Evolutionary conservation across 192 early-diverging fungal genomes (phyloP).

Genomic region (Coemansia sp.): DNA sequence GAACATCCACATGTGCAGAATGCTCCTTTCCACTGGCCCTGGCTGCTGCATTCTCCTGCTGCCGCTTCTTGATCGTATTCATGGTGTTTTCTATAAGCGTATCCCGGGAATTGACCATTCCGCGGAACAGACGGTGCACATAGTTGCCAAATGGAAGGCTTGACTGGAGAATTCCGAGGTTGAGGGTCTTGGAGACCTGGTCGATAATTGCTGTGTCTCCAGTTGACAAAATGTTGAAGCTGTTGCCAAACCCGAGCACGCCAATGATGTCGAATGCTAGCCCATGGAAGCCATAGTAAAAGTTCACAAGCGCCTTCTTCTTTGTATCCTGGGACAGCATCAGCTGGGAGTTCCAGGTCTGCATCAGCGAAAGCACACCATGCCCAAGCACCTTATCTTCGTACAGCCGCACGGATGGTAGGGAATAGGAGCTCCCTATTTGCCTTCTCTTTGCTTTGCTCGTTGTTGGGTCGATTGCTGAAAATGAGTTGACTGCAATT

Average conservation of each 20-base stretch:
- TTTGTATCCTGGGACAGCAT: not conserved
- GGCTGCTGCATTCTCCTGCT: not conserved
- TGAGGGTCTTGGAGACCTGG: slow-evolving; percentile 11
- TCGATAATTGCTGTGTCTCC: slow-evolving; percentile 25
- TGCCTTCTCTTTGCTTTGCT: slow-evolving; percentile 31
- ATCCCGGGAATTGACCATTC: not conserved
- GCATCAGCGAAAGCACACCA: slow-evolving; percentile 29
- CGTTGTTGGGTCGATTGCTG: slow-evolving; percentile 27
- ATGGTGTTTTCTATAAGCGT: slow-evolving; percentile 7
- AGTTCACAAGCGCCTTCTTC: slow-evolving; percentile 22
- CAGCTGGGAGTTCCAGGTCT: slow-evolving; percentile 16
- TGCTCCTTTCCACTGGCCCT: not conserved
- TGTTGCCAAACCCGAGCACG: slow-evolving; percentile 32
- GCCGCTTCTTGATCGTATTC: slow-evolving; percentile 8
- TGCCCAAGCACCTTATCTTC: slow-evolving; percentile 28
- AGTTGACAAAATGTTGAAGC: slow-evolving; percentile 15
- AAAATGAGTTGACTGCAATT: slow-evolving; percentile 23
- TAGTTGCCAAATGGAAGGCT: slow-evolving; percentile 6
- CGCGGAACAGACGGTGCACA: slow-evolving; percentile 12
- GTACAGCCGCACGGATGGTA: slow-evolving; percentile 13
- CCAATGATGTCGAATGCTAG: slow-evolving; percentile 44
- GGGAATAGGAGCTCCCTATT: slow-evolving; percentile 24
- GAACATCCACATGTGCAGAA: slow-evolving; percentile 19
- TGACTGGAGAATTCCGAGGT: slow-evolving; percentile 4
- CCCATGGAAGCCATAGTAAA: slow-evolving; percentile 39